Conservation (phyloP, 257 asterid genomes). For the Galeopsis tetrahit region DNA sequence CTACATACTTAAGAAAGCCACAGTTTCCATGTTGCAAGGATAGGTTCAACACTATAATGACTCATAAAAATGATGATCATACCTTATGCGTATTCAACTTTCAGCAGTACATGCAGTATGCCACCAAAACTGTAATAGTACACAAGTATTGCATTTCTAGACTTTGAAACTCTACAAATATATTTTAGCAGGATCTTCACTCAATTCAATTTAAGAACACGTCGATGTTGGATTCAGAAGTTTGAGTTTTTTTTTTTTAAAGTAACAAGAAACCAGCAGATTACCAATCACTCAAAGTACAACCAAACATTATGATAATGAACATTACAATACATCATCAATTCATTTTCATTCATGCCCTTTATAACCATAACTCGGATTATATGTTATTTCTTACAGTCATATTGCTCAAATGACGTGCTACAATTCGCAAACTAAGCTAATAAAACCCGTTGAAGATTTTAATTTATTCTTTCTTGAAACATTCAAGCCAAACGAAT, state of each 20-base stretch:
- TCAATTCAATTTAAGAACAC: background rate
- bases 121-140: background rate
- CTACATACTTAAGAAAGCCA: slow-evolving; percentile 16
- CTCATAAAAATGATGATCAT: background rate
- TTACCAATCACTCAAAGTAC: slow-evolving; percentile 12
- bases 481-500: slow-evolving; percentile 11
- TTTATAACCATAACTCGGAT: background rate
- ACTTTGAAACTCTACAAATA: background rate
- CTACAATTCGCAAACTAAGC: background rate
- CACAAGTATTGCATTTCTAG: background rate
- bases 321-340: background rate
- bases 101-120: background rate
- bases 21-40: background rate
- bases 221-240: background rate
- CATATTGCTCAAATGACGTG: background rate
- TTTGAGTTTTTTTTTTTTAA: background rate
- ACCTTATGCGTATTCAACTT: background rate
- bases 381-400: background rate
- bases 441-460: background rate
- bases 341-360: background rate
- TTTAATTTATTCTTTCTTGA: background rate
- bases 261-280: background rate
- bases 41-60: background rate
- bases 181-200: background rate
- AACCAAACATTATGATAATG: background rate